phyloP scores from a whole-genome alignment of 192 early-diverging fungal genomes.

The Rhizophlyctis rosea region DNA sequence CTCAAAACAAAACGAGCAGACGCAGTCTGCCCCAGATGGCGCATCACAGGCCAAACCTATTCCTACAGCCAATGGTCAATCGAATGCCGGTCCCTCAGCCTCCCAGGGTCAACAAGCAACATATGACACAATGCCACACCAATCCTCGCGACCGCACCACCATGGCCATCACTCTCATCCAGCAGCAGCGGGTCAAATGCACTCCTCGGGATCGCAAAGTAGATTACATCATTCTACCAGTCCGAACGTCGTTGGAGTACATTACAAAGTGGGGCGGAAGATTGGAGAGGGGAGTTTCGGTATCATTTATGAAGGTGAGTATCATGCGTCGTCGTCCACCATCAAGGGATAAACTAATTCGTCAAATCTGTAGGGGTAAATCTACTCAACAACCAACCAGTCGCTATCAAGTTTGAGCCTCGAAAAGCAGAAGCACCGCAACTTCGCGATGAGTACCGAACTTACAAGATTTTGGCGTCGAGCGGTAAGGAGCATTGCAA shows the following conservation, averaged over 20 bases:
- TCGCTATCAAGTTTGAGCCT: conserved; percentile 98
- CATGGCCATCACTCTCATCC: conserved; percentile 11
- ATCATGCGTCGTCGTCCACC: background rate
- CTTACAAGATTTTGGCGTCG: conserved; percentile 89
- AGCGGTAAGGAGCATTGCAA: conserved; percentile 20
- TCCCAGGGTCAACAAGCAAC: background rate
- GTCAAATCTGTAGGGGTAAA: conserved; percentile 72
- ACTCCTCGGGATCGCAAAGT: background rate
- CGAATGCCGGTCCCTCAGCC: background rate
- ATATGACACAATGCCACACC: background rate
- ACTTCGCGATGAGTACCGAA: conserved; percentile 91
- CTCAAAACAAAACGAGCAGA: background rate
- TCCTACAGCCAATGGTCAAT: background rate
- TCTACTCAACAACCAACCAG: conserved; percentile 85
- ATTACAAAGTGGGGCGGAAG: conserved; percentile 92
- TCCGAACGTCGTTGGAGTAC: conserved; percentile 74
- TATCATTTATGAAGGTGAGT: conserved; percentile 94
- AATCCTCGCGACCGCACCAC: background rate
- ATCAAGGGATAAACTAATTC: background rate
- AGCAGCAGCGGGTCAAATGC: background rate
- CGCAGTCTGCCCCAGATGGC: background rate
- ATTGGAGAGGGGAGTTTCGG: conserved; percentile 99
- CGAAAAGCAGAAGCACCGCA: conserved; percentile 97
- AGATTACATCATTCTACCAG: conserved; percentile 15
- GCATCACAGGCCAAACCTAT: background rate